Conservation (phyloP, 352 stramenopile species). For the Phytophthora macrochlamydospora region DNA sequence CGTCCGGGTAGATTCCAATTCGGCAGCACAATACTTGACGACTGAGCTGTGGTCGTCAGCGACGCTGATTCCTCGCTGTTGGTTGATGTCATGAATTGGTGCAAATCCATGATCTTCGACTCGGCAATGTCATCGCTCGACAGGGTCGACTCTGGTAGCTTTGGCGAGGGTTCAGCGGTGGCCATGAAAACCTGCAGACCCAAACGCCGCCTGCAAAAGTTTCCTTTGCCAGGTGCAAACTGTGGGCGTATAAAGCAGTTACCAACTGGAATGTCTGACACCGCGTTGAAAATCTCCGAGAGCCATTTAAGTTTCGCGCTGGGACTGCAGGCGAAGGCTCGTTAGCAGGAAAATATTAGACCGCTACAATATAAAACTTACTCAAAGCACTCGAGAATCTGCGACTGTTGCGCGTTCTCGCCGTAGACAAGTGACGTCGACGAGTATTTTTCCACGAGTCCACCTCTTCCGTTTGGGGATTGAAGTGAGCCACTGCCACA, state of each 20-base stretch:
- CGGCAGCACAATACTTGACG: conserved; percentile 34
- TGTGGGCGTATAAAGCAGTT: conserved; percentile 43
- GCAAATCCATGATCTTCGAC: conserved; percentile 43
- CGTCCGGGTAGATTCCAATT: conserved; percentile 49
- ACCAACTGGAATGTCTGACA: conserved; percentile 37
- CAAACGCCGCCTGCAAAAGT: conserved; percentile 19
- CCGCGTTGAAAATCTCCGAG: conserved; percentile 30
- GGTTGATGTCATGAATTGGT: conserved; percentile 37
- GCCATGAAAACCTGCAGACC: conserved; percentile 35
- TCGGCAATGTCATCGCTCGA: background rate
- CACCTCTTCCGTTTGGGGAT: conserved; percentile 37
- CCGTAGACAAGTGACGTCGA: conserved; percentile 53
- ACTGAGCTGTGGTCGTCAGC: background rate
- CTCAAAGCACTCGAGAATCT: conserved; percentile 58
- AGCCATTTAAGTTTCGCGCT: conserved; percentile 44
- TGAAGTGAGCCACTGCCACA: conserved; percentile 54
- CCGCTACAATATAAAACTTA: conserved; percentile 31
- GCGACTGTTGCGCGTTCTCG: conserved; percentile 27
- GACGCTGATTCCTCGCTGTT: background rate
- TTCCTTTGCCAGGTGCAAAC: conserved; percentile 14
- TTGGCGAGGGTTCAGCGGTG: conserved; percentile 5
- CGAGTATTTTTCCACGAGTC: conserved; percentile 55
- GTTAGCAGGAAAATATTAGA: background rate
- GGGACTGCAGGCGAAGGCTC: conserved; percentile 20
- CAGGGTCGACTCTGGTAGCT: background rate